Evolutionary conservation across 2,329 filamentous ascomycete species (phyloP), one percentile per base, ranked within the genome.

Genomic region (Graphium sp.): DNA sequence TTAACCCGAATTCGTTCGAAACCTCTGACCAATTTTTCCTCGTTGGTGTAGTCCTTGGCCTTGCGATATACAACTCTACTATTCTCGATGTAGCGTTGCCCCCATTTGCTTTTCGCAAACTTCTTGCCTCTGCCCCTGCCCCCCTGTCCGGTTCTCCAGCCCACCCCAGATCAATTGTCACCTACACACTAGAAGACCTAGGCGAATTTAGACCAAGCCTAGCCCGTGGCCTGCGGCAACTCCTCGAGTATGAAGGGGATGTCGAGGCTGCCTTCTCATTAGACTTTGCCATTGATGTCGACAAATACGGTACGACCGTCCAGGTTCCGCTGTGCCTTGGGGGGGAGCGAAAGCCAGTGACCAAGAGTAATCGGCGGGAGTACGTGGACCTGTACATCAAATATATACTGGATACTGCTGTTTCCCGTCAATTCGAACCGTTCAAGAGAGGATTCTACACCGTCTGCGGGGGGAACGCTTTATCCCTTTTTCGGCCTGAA

Each of bases 401-500:
- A 22, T 79, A 87, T 45, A 49, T 87, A 7, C 68, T 94, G 8
- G 83, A 93, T 41, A 73, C 64, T 6, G 67, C 80, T 1, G 78
- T 93, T 2, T 58, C 68, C 22, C 67, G 81, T 22, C 84, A 93
- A 44, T 94, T 91, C 38, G 83, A 92, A 45, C 84, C 85, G 1
- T 94, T 94, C 60, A 89, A 89, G 46, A 71, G 84, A 31, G 85
- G 85, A 1, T 94, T 94, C 51, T 94, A 83, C 48, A 91, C 80
- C 0, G 82, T 93, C 17, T 92, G 83, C 45, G 80, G 78, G 20
- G 82, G 84, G 20, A 92, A 89, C 45, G 84, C 85, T 1, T 60
- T 93, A 20, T 82, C 77, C 1, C 64, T 94, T 2, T 93, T 93
- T 49, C 70, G 81, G 11, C 78, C 85, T 0, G 84, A 93, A 46